These are phyloP conservation scores for Hemileccinum impolitum DNA, from an alignment of 768 basidiomycete genomes.

Conservation along the genomic window DNA sequence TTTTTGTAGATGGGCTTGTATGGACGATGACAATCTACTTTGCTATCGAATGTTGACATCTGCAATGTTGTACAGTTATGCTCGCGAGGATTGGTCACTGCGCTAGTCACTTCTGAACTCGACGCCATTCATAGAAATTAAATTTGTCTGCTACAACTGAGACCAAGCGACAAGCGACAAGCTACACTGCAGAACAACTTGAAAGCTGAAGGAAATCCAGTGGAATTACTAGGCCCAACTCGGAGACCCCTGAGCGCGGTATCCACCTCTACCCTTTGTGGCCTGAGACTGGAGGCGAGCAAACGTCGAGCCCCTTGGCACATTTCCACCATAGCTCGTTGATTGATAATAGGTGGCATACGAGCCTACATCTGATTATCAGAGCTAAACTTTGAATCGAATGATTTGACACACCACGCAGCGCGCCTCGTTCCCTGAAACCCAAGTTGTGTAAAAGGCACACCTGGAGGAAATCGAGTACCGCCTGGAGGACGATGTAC, in stretches of 20 bases:
- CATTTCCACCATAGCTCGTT: constrained; percentile 16
- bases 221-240: background rate
- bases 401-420: constrained; percentile 10
- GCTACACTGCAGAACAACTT: too few species aligned
- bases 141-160: background rate
- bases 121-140: background rate
- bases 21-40: constrained; percentile 3
- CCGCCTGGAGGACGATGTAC: constrained; percentile 6
- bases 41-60: constrained; percentile 2
- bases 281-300: constrained; percentile 11
- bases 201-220: too few species aligned
- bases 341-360: constrained; percentile 19
- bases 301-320: constrained; percentile 9
- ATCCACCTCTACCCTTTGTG: background rate
- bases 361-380: constrained; percentile 5
- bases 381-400: too few species aligned
- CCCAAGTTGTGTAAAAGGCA: background rate
- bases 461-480: background rate
- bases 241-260: constrained; percentile 1
- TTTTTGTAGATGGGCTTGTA: constrained; percentile 51
- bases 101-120: constrained; percentile 3
- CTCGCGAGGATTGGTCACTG: constrained; percentile 12
- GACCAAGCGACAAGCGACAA: background rate
- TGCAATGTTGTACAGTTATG: constrained; percentile 23
- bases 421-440: background rate